These are phyloP conservation scores for Aspergillus baeticus DNA, from an alignment of 495 filamentous ascomycete genomes.

Conservation along the genomic window DNA sequence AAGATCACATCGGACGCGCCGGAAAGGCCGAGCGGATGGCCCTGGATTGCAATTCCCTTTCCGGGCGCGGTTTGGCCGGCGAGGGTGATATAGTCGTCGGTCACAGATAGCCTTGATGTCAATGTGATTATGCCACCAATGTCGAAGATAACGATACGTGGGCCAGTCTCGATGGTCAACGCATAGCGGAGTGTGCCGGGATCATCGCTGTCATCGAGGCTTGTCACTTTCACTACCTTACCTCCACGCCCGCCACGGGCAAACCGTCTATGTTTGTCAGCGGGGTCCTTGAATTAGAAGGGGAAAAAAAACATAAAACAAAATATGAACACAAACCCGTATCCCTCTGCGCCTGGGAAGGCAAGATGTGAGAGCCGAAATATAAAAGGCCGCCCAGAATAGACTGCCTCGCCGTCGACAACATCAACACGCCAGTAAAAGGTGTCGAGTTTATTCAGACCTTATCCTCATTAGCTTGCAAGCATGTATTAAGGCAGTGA, in stretches of 20 bases:
- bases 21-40: constrained; percentile 9
- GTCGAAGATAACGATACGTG: constrained; percentile 12
- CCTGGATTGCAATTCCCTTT: constrained; percentile 7
- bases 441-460: constrained; percentile 9
- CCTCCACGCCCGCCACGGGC: constrained; percentile 13
- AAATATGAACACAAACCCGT: constrained; percentile 7
- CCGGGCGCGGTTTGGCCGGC: constrained; percentile 13
- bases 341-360: constrained; percentile 15
- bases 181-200: constrained; percentile 6
- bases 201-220: constrained; percentile 7
- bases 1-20: constrained; percentile 13
- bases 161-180: constrained; percentile 2
- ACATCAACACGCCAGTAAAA: constrained; percentile 16
- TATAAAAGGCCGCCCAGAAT: constrained; percentile 8
- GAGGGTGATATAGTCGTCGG: constrained; percentile 4
- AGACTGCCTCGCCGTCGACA: neutral
- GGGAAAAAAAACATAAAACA: no score
- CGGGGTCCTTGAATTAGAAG: neutral
- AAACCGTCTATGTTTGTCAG: constrained; percentile 4
- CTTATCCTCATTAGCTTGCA: neutral
- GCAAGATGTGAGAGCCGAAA: constrained; percentile 11
- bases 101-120: constrained; percentile 3
- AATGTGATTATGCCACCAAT: constrained; percentile 8
- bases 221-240: constrained; percentile 14
- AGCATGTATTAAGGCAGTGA: neutral